Percentiles rank a stretch among this genome's conserved stretches.
Evolutionary conservation across 768 basidiomycete genomes (phyloP).

Genomic region (Suillus bovinus): DNA sequence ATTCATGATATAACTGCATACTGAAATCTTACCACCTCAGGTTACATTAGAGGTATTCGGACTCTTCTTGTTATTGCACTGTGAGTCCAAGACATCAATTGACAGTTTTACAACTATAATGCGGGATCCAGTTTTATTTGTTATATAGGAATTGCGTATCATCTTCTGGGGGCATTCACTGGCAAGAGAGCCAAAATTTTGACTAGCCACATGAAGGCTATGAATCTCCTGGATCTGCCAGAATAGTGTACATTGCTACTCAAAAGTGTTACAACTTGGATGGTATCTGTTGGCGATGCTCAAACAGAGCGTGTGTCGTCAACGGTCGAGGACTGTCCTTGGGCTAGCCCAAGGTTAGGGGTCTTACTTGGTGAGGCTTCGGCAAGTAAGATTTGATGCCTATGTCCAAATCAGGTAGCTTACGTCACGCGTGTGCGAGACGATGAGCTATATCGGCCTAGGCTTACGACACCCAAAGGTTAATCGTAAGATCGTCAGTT

Average conservation of each 20-base stretch:
- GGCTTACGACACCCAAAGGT: too few relatives aligned
- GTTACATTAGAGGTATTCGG: constrained; percentile 62
- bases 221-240: constrained; percentile 74
- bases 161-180: constrained; percentile 70
- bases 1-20: neutral
- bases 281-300: too few relatives aligned
- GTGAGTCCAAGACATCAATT: constrained; percentile 36
- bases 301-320: too few relatives aligned
- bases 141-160: constrained; percentile 75
- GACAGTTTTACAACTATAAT: constrained; percentile 4
- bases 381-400: too few relatives aligned
- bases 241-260: constrained; percentile 47
- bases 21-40: constrained; percentile 32
- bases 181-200: constrained; percentile 64
- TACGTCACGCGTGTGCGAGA: too few relatives aligned
- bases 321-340: too few relatives aligned
- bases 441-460: too few relatives aligned
- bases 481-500: too few relatives aligned
- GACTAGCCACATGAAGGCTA: constrained; percentile 75
- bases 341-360: too few relatives aligned
- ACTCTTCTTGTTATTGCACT: constrained; percentile 66
- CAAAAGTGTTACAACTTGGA: too few relatives aligned
- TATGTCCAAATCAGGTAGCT: too few relatives aligned
- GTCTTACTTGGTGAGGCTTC: too few relatives aligned
- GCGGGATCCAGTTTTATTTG: constrained; percentile 53